A percentile compares a stretch with the other conserved stretches of the same genome.
Conservation (phyloP, 2,329 filamentous ascomycete genomes). For the Xylariaceae sp. region DNA sequence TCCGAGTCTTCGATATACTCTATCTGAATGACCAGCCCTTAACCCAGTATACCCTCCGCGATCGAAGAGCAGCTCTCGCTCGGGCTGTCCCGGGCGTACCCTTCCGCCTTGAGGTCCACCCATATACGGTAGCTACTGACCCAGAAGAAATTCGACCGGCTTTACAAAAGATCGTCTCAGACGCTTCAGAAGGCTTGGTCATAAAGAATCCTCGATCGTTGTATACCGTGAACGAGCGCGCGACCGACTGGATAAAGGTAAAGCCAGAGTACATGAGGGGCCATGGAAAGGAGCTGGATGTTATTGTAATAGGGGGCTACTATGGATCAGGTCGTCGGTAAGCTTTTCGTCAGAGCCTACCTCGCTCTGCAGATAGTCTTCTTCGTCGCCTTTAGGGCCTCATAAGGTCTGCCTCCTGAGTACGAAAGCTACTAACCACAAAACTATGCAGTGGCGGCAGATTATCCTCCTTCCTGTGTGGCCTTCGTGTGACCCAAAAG, state of each 20-base stretch:
- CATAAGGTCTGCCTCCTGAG: too few relatives aligned
- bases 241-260: slow-evolving; percentile 97
- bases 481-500: slow-evolving; percentile 71
- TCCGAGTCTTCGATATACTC: slow-evolving; percentile 86
- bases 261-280: slow-evolving; percentile 99
- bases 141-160: slow-evolving; percentile 74
- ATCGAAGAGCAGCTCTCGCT: slow-evolving; percentile 73
- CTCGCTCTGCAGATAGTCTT: too few relatives aligned
- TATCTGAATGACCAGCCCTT: slow-evolving; percentile 80
- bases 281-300: slow-evolving; percentile 90
- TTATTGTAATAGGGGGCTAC: slow-evolving; percentile 86
- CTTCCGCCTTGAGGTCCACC: slow-evolving; percentile 80
- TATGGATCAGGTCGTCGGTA: slow-evolving; percentile 77
- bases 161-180: slow-evolving; percentile 79
- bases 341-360: too few relatives aligned
- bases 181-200: slow-evolving; percentile 85
- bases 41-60: slow-evolving; percentile 77
- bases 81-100: slow-evolving; percentile 67
- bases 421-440: too few relatives aligned
- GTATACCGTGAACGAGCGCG: slow-evolving; percentile 84
- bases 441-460: slow-evolving; percentile 56
- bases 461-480: slow-evolving; percentile 87
- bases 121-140: slow-evolving; percentile 63
- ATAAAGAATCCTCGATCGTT: slow-evolving; percentile 88
- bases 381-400: too few relatives aligned